Conservation (phyloP, 2,329 filamentous ascomycete species). For the Aureobasidium sp. region DNA sequence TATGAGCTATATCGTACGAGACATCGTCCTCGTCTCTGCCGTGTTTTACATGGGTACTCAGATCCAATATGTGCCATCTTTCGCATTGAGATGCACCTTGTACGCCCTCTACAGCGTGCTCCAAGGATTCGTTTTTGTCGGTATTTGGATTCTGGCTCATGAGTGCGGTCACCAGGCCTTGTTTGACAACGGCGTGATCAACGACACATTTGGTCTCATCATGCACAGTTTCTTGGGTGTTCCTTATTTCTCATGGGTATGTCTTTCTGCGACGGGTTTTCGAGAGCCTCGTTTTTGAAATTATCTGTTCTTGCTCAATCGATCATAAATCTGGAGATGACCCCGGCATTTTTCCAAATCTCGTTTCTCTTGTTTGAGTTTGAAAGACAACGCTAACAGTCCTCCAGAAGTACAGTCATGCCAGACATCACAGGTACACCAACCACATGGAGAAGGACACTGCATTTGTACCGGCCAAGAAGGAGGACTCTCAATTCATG, state of each 20-base stretch:
- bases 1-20: slow-evolving; percentile 76
- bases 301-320: background rate
- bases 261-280: background rate
- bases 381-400: background rate
- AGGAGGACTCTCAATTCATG: slow-evolving; percentile 13
- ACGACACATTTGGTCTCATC: slow-evolving; percentile 56
- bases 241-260: slow-evolving; percentile 62
- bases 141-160: slow-evolving; percentile 64
- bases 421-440: slow-evolving; percentile 62
- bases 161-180: slow-evolving; percentile 66
- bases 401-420: slow-evolving; percentile 55
- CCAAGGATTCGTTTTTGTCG: slow-evolving; percentile 60
- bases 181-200: slow-evolving; percentile 49
- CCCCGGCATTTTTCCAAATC: too few species aligned
- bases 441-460: slow-evolving; percentile 29
- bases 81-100: slow-evolving; percentile 55
- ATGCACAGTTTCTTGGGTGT: slow-evolving; percentile 61
- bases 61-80: slow-evolving; percentile 71
- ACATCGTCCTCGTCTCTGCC: slow-evolving; percentile 61
- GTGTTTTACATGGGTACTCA: slow-evolving; percentile 86
- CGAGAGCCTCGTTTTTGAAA: background rate
- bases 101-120: slow-evolving; percentile 58
- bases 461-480: slow-evolving; percentile 31
- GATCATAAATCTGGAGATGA: background rate
- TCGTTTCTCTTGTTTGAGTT: background rate